phyloP scores from a whole-genome alignment of 768 basidiomycete species.

The Kwoniella botswanensis region DNA sequence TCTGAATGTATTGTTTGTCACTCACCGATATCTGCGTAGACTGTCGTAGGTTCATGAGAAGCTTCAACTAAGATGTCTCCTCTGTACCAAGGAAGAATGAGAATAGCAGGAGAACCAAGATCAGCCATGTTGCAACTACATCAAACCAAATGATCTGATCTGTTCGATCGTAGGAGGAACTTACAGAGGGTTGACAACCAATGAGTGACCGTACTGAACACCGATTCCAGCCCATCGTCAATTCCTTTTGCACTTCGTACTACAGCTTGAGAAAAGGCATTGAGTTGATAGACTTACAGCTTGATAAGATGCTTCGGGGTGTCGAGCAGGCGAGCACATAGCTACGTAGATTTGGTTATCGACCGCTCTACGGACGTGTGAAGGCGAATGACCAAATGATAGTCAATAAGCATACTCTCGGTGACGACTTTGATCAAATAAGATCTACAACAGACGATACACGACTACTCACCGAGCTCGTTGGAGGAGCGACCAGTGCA shows the following conservation, averaged over 20 bases:
- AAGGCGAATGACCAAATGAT: background rate
- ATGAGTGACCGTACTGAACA: conserved; percentile 68
- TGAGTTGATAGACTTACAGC: conserved; percentile 60
- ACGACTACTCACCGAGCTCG: conserved; percentile 69
- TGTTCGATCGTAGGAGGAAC: conserved; percentile 45
- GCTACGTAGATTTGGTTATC: conserved; percentile 97
- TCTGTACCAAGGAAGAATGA: conserved; percentile 60
- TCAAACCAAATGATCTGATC: too few species aligned
- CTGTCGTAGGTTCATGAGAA: conserved; percentile 74
- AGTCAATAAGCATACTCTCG: background rate
- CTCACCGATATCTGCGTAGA: conserved; percentile 82
- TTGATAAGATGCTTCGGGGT: conserved; percentile 80
- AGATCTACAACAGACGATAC: background rate
- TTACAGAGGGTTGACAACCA: conserved; percentile 88
- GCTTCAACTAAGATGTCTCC: conserved; percentile 76
- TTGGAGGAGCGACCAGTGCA: conserved; percentile 94
- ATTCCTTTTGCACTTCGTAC: too few species aligned
- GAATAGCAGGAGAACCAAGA: too few species aligned
- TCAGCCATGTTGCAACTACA: too few species aligned
- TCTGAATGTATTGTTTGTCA: conserved; percentile 7
- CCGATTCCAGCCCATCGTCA: background rate
- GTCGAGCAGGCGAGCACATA: conserved; percentile 94
- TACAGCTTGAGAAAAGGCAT: too few species aligned
- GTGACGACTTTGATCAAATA: background rate
- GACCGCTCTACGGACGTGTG: conserved; percentile 68